These are phyloP conservation scores for Exophiala sideris DNA, from an alignment of 2,329 filamentous ascomycete genomes.

Conservation along the genomic window DNA sequence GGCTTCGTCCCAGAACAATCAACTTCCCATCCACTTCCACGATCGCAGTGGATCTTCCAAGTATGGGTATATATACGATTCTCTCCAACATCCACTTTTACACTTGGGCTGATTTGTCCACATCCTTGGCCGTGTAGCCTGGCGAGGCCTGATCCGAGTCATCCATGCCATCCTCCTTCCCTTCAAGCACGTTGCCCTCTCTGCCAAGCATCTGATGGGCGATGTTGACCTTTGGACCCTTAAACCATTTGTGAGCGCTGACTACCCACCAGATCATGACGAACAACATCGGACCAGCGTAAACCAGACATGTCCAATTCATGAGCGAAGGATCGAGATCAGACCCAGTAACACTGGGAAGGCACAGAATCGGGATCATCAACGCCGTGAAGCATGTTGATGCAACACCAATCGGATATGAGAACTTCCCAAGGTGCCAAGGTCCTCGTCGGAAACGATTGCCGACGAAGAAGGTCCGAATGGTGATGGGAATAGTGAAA, in stretches of 20 bases:
- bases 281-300: slow-evolving; percentile 33
- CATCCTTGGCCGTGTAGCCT: neutral
- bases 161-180: slow-evolving; percentile 16
- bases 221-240: slow-evolving; percentile 34
- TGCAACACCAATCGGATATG: slow-evolving; percentile 54
- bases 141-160: slow-evolving; percentile 15
- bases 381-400: slow-evolving; percentile 60
- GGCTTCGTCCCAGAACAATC: too few relatives aligned
- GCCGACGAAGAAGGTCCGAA: slow-evolving; percentile 52
- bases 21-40: too few relatives aligned
- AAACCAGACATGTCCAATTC: slow-evolving; percentile 36
- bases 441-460: slow-evolving; percentile 64
- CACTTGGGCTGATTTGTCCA: slow-evolving; percentile 13
- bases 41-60: too few relatives aligned
- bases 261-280: slow-evolving; percentile 32
- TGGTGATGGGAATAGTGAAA: slow-evolving; percentile 43
- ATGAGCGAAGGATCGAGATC: slow-evolving; percentile 60
- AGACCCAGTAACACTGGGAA: slow-evolving; percentile 56
- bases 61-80: too few relatives aligned
- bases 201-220: slow-evolving; percentile 41
- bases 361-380: slow-evolving; percentile 66
- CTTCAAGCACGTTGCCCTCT: slow-evolving; percentile 40
- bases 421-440: slow-evolving; percentile 64
- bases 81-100: neutral
- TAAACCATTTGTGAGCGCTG: slow-evolving; percentile 36